Conservation (phyloP, 2,329 filamentous ascomycete species). For the Epichloe amarillans region DNA sequence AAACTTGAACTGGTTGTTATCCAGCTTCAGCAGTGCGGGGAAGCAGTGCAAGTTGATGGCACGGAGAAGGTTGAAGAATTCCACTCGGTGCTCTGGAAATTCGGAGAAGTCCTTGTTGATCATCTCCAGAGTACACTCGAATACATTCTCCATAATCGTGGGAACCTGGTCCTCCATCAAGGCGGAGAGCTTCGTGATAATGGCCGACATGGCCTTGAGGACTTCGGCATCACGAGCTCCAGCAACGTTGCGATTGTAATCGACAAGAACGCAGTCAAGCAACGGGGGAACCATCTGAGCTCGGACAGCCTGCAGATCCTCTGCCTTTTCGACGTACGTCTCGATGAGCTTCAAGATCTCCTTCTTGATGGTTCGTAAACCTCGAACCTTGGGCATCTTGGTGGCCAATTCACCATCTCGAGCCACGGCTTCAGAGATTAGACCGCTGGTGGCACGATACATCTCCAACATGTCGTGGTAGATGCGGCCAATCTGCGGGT, state of each 20-base stretch:
- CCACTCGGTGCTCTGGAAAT: conserved; percentile 96
- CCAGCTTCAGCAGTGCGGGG: conserved; percentile 81
- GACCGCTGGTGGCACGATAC: conserved; percentile 92
- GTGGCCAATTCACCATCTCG: conserved; percentile 88
- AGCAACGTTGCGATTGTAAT: conserved; percentile 94
- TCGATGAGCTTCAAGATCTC: conserved; percentile 97
- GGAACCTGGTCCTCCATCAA: conserved; percentile 98
- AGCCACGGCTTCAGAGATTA: conserved; percentile 87
- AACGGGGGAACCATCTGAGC: conserved; percentile 92
- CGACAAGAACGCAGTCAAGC: conserved; percentile 81
- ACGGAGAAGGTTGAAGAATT: conserved; percentile 94
- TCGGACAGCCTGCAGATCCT: conserved; percentile 87
- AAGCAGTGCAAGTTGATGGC: conserved; percentile 97
- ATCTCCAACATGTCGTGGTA: conserved; percentile 98
- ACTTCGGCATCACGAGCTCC: conserved; percentile 95
- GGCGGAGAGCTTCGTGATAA: conserved; percentile 88
- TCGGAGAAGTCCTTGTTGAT: conserved; percentile 99
- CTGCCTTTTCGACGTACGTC: conserved; percentile 94
- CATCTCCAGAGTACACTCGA: conserved; percentile 97
- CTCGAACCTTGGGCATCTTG: conserved; percentile 93
- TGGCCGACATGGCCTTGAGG: conserved; percentile 91
- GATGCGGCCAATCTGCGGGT: conserved; percentile 92
- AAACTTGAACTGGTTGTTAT: conserved; percentile 96
- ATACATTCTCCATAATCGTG: conserved; percentile 95
- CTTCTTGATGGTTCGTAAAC: conserved; percentile 95